These are phyloP conservation scores for Myxozyma nipponensis DNA, from an alignment of 805 yeast species.

Conservation along the genomic window DNA sequence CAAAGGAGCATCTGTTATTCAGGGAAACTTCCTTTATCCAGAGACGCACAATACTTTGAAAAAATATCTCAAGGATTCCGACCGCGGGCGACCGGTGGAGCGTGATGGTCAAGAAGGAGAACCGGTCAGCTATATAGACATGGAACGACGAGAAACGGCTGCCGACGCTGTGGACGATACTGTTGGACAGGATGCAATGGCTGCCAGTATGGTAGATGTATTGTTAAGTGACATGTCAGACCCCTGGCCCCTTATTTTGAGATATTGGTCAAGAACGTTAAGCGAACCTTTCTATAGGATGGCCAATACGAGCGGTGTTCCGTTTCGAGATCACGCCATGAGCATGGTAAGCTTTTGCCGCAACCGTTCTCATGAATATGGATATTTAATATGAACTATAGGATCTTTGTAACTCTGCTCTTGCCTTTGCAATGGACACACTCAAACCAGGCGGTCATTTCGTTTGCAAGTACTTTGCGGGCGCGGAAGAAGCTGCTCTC, in stretches of 20 bases:
- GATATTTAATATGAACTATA: conserved; percentile 15
- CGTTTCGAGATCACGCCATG: conserved; percentile 72
- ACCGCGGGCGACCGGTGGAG: conserved; percentile 29
- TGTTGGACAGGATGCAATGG: neutral
- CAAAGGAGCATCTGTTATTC: conserved; percentile 69
- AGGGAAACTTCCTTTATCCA: conserved; percentile 78
- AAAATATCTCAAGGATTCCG: conserved; percentile 44
- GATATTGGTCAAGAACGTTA: conserved; percentile 61
- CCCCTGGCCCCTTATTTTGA: conserved; percentile 47
- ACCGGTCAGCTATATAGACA: conserved; percentile 27
- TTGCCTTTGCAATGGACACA: conserved; percentile 68
- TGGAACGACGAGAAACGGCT: conserved; percentile 31
- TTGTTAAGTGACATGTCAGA: conserved; percentile 82
- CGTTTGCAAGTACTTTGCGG: conserved; percentile 82
- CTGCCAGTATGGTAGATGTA: conserved; percentile 52
- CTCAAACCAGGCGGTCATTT: conserved; percentile 66
- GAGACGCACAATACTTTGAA: conserved; percentile 57
- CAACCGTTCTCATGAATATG: neutral
- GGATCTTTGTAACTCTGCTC: conserved; percentile 89
- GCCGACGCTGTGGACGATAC: conserved; percentile 29
- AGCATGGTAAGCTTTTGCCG: conserved; percentile 55
- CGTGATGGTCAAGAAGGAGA: conserved; percentile 19
- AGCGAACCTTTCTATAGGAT: conserved; percentile 83
- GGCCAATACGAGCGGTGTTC: conserved; percentile 84
- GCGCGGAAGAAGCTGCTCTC: conserved; percentile 68